Base-by-base conservation (phyloP, 768 basidiomycete species). In the Mycena polygramma region DNA sequence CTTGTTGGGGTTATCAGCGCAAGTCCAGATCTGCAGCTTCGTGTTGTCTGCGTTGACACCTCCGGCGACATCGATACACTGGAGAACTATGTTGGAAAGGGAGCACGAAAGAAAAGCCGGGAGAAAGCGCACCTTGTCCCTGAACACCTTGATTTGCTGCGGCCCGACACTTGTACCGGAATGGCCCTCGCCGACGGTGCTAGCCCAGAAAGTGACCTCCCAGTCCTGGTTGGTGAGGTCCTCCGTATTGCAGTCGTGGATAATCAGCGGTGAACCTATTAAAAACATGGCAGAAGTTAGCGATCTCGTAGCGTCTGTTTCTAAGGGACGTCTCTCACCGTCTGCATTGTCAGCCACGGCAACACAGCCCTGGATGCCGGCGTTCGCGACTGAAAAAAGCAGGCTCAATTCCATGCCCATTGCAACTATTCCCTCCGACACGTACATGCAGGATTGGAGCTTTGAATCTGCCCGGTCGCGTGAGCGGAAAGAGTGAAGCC, bases 191-290 rank as follows among this genome's bases (percentile, higher is more conserved):
- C 39, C 39, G 39, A 39, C 39, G 39, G 39, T 39, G 39, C 7
- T 39, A 13, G 20, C 22, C 24, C 43, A 61, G 53, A 53, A 68
- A 1, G 35, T 22, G 49, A 68, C 11, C 10, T 36, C 3, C 58
- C 58, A 68, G 59, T 68, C 52, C n/a, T 68, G 52, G n/a, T 68
- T 55, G 9, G 58, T 39, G 15, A 53, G 13, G 2, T 17, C 36
- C 14, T 55, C 52, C 15, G 49, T 68, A 39, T 61, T 68, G 66
- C 66, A 61, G 51, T 68, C 37, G 51, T 68, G 39, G 39, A 39
- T 39, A 13, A 39, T 39, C 7, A 39, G 13, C 7, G 39, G 39
- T 39, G n/a, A n/a, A n/a, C n/a, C n/a, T n/a, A n/a, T n/a, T n/a
- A n/a, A n/a, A n/a, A n/a, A n/a, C n/a, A n/a, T n/a, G n/a, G n/a